Conservation (phyloP, 441 rosid genomes). For the Melastoma candidum region DNA sequence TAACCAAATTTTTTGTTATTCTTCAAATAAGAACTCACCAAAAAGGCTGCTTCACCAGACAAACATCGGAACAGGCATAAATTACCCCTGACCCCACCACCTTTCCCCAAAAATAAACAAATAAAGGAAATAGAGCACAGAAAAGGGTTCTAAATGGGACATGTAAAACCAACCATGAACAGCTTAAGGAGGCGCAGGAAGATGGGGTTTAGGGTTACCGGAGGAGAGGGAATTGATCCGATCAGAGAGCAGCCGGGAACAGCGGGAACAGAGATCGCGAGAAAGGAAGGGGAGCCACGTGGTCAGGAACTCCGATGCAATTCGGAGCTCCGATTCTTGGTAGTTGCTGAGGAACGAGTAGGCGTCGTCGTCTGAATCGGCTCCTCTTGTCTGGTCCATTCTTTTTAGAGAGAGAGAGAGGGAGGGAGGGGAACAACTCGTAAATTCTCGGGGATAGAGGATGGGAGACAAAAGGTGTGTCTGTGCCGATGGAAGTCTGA, state of each 20-base stretch:
- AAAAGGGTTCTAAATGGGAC: neutral
- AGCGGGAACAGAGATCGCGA: conserved; percentile 60
- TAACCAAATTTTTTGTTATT: neutral
- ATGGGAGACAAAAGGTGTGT: too few relatives aligned
- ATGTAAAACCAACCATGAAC: too few relatives aligned
- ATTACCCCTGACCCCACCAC: too few relatives aligned
- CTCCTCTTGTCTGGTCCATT: too few relatives aligned
- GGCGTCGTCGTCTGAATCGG: conserved; percentile 22
- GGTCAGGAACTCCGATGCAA: conserved; percentile 70
- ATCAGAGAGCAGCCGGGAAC: conserved; percentile 47
- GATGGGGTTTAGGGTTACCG: conserved; percentile 25
- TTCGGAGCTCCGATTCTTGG: conserved; percentile 62
- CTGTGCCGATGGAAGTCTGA: too few relatives aligned
- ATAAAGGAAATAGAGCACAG: neutral
- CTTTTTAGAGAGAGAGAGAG: too few relatives aligned
- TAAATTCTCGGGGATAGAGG: too few relatives aligned
- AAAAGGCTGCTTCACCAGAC: neutral
- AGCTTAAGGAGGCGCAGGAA: too few relatives aligned
- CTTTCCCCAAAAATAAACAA: neutral
- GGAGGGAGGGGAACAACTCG: too few relatives aligned
- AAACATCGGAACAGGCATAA: too few relatives aligned
- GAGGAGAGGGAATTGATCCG: conserved; percentile 59
- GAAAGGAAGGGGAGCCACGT: conserved; percentile 81
- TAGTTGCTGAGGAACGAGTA: conserved; percentile 42
- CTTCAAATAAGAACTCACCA: neutral